A percentile compares a stretch with the other conserved stretches of the same genome.
phyloP scores from a whole-genome alignment of 2,329 filamentous ascomycete genomes.

The Claviceps pazoutovae region DNA sequence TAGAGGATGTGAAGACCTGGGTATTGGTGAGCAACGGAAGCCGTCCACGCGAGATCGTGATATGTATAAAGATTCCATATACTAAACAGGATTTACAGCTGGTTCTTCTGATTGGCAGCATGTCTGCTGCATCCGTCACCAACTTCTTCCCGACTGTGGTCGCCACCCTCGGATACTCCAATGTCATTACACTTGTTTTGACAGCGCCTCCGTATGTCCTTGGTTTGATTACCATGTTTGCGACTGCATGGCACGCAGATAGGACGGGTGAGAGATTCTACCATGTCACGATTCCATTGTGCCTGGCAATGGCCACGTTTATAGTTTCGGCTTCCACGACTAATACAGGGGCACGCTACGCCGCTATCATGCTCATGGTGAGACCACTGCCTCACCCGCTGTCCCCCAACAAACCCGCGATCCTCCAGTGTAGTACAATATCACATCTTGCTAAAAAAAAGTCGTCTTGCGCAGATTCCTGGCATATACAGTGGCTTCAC shows the following conservation, averaged over 20 bases:
- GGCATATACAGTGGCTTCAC: slow-evolving; percentile 54
- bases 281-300: slow-evolving; percentile 50
- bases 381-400: not conserved
- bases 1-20: slow-evolving; percentile 46
- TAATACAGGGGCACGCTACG: slow-evolving; percentile 45
- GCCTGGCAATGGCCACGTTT: slow-evolving; percentile 48
- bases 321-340: slow-evolving; percentile 54
- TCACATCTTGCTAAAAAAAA: not conserved
- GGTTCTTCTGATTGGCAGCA: slow-evolving; percentile 43
- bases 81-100: slow-evolving; percentile 20
- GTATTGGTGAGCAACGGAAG: slow-evolving; percentile 29
- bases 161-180: slow-evolving; percentile 47
- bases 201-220: slow-evolving; percentile 54
- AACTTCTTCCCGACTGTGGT: slow-evolving; percentile 63
- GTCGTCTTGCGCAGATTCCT: slow-evolving; percentile 25
- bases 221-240: slow-evolving; percentile 44
- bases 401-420: not conserved
- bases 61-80: not conserved
- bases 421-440: not conserved
- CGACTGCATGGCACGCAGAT: slow-evolving; percentile 59
- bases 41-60: no score
- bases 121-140: slow-evolving; percentile 42
- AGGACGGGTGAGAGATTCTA: slow-evolving; percentile 56
- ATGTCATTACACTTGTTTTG: slow-evolving; percentile 46
- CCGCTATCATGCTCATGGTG: slow-evolving; percentile 59